Conservation (phyloP, 306 rosid species). For the Quercus alba region DNA sequence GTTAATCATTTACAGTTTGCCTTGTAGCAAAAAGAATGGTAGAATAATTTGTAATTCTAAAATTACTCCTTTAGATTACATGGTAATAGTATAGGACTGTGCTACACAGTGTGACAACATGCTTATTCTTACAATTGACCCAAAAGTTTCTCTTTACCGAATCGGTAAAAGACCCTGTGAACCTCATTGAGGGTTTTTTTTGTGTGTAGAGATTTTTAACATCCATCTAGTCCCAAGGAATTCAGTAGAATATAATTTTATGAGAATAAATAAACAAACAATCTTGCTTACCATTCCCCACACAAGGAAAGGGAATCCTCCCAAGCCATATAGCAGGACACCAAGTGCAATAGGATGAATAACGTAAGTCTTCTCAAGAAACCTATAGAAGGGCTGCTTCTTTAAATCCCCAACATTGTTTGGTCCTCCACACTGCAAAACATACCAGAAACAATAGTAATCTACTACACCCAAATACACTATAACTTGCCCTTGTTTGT, state of each 20-base stretch:
- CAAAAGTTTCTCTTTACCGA: background rate
- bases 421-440: slow-evolving; percentile 70
- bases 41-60: fast-evolving
- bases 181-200: no score
- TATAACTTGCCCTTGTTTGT: background rate
- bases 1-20: no score
- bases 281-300: slow-evolving; percentile 89
- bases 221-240: background rate
- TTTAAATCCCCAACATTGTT: slow-evolving; percentile 71
- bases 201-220: no score
- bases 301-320: slow-evolving; percentile 82
- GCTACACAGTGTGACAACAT: background rate
- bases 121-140: background rate
- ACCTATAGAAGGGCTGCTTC: slow-evolving; percentile 72
- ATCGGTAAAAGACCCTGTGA: background rate
- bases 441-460: background rate
- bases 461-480: background rate
- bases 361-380: slow-evolving; percentile 58
- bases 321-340: slow-evolving; percentile 55
- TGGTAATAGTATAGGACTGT: fast-evolving
- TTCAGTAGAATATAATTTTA: background rate
- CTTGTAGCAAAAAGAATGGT: fast-evolving
- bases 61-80: background rate
- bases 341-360: slow-evolving; percentile 79
- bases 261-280: background rate